Evolutionary conservation across 2,329 filamentous ascomycete species (phyloP).

Genomic region (Pyricularia sp.): DNA sequence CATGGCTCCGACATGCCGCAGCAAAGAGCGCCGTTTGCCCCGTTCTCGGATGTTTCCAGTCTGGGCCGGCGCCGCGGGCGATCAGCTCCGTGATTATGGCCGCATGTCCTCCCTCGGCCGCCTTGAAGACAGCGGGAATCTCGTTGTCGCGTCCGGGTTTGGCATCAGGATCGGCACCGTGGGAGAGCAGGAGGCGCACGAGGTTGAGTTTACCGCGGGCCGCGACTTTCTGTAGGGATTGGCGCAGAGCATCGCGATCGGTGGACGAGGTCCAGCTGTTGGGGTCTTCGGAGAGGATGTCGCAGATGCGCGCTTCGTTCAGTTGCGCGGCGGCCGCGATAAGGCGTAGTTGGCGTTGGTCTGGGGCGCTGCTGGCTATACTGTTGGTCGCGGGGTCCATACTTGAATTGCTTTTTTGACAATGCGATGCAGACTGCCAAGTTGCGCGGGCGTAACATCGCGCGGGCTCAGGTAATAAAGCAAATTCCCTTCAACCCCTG

Average conservation of each 20-base stretch:
- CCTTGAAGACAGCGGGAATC: constrained; percentile 25
- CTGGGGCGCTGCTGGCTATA: constrained; percentile 26
- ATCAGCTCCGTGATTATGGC: constrained; percentile 24
- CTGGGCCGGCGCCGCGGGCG: constrained; percentile 20
- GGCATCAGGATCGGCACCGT: constrained; percentile 22
- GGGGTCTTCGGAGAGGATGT: constrained; percentile 23
- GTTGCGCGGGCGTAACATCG: no score
- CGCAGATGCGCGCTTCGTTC: constrained; percentile 25
- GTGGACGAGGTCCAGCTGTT: constrained; percentile 20
- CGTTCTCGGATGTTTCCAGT: constrained; percentile 18
- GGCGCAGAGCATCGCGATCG: constrained; percentile 26
- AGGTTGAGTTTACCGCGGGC: constrained; percentile 24
- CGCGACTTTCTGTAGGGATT: constrained; percentile 26
- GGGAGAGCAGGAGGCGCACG: constrained; percentile 25
- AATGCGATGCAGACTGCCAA: no score
- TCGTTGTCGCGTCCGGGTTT: constrained; percentile 24
- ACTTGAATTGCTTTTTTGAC: neutral
- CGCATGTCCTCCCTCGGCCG: constrained; percentile 26
- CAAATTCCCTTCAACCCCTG: no score
- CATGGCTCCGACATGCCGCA: constrained; percentile 23
- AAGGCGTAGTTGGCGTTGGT: constrained; percentile 25
- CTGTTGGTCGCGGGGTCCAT: constrained; percentile 13
- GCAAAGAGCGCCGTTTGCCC: constrained; percentile 27
- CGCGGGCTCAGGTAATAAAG: no score
- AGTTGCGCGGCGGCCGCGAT: constrained; percentile 25